Percentiles rank a stretch among this genome's conserved stretches.
phyloP scores from a whole-genome alignment of 192 early-diverging fungal genomes.

The Backusella tuberculispora region DNA sequence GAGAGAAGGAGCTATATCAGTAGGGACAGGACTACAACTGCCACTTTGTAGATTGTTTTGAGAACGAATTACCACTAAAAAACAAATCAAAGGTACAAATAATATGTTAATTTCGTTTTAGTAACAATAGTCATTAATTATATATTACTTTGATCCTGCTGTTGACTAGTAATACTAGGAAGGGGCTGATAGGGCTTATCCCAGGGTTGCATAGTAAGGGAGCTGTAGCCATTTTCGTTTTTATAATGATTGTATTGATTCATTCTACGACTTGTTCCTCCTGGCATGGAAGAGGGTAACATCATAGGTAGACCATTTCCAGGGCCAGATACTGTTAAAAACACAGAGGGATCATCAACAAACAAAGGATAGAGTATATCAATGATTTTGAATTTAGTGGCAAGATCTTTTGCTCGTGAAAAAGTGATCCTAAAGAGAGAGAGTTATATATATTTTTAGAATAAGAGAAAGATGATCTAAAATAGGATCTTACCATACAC shows the following conservation, averaged over 20 bases:
- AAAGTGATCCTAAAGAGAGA: conserved; percentile 57
- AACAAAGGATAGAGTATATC: conserved; percentile 76
- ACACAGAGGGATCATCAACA: conserved; percentile 71
- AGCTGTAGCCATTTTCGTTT: not conserved
- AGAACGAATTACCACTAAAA: conserved; percentile 19
- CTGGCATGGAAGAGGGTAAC: not conserved
- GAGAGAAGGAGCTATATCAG: not conserved
- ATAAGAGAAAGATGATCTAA: not conserved
- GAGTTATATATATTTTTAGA: not conserved
- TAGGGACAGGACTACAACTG: conserved; percentile 33
- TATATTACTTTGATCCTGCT: conserved; percentile 25
- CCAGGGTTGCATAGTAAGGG: conserved; percentile 26
- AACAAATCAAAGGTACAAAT: not conserved
- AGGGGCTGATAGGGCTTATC: conserved; percentile 29
- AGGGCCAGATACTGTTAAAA: conserved; percentile 47
- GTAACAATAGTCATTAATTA: not conserved
- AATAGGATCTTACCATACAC: conserved; percentile 67
- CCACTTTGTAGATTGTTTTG: conserved; percentile 22
- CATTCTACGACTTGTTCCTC: not conserved
- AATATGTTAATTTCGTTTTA: not conserved
- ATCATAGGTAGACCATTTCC: not conserved
- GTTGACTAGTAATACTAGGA: conserved; percentile 18
- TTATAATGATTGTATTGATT: not conserved
- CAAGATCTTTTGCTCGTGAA: conserved; percentile 62
- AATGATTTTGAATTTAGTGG: conserved; percentile 71